Percentiles rank a stretch among this genome's conserved stretches.
Evolutionary conservation across 176 grass and related monocot genomes (phyloP).

Genomic region (Rhynchospora pubera): DNA sequence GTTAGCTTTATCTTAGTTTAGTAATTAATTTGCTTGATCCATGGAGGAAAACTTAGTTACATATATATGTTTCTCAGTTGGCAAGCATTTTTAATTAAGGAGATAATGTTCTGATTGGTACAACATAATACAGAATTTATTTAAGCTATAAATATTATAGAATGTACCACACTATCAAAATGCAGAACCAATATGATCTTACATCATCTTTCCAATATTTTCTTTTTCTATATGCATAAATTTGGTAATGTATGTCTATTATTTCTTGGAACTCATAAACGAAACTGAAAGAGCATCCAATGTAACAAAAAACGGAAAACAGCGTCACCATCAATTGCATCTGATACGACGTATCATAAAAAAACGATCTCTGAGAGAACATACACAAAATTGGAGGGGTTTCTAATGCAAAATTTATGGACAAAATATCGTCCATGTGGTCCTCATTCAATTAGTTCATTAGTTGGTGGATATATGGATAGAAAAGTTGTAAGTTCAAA

Average conservation of each 20-base stretch:
- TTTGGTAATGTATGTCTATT: neutral
- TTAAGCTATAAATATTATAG: neutral
- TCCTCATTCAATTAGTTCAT: conserved; percentile 1
- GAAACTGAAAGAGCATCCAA: neutral
- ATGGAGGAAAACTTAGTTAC: neutral
- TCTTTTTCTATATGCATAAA: neutral
- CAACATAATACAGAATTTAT: neutral
- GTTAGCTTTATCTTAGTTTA: neutral
- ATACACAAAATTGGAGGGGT: neutral
- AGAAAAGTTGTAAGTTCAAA: neutral
- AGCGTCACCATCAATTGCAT: neutral
- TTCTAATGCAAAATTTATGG: neutral
- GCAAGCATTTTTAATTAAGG: neutral
- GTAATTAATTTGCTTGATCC: neutral
- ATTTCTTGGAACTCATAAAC: too few relatives aligned
- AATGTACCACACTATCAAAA: neutral
- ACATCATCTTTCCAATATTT: neutral
- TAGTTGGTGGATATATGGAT: neutral
- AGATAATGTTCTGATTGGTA: neutral
- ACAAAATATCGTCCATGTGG: neutral
- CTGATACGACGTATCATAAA: neutral
- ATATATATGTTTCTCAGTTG: neutral
- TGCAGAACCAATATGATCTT: neutral
- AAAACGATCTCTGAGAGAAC: neutral
- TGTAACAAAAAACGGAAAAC: neutral